Conservation (phyloP, 306 rosid species). For the Abrus precatorius region DNA sequence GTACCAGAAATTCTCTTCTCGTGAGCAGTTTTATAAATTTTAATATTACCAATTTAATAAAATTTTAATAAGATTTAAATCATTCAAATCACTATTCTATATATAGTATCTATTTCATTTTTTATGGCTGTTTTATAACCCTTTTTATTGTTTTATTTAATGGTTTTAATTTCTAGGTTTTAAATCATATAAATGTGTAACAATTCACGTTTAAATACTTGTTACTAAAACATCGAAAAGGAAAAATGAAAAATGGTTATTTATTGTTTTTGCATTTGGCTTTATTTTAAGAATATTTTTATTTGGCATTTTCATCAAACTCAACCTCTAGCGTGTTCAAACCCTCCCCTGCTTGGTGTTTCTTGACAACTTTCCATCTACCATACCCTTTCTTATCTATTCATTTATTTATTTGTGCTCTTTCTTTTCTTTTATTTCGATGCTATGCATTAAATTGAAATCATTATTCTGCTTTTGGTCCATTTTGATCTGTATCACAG, state of each 20-base stretch:
- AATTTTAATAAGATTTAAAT: neutral
- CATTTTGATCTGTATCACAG: conserved; percentile 45
- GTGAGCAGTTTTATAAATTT: no score
- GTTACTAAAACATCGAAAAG: neutral
- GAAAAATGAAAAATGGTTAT: neutral
- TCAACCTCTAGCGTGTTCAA: neutral
- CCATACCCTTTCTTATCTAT: neutral
- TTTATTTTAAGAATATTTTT: neutral
- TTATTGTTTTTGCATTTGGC: neutral
- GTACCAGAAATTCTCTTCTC: neutral
- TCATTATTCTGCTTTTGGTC: conserved; percentile 4
- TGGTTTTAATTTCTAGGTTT: neutral
- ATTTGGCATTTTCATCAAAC: neutral
- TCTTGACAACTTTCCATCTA: neutral
- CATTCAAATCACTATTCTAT: neutral
- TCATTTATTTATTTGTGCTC: neutral
- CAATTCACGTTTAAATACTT: no score
- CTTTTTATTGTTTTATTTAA: neutral
- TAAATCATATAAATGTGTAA: neutral
- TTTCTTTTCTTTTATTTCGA: neutral
- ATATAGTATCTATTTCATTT: neutral
- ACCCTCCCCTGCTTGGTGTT: neutral
- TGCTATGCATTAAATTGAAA: neutral
- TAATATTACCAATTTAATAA: no score
- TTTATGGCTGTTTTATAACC: neutral